These are phyloP conservation scores for Pseudogymnoascus sp. DNA, from an alignment of 2,329 filamentous ascomycete genomes.

Conservation along the genomic window DNA sequence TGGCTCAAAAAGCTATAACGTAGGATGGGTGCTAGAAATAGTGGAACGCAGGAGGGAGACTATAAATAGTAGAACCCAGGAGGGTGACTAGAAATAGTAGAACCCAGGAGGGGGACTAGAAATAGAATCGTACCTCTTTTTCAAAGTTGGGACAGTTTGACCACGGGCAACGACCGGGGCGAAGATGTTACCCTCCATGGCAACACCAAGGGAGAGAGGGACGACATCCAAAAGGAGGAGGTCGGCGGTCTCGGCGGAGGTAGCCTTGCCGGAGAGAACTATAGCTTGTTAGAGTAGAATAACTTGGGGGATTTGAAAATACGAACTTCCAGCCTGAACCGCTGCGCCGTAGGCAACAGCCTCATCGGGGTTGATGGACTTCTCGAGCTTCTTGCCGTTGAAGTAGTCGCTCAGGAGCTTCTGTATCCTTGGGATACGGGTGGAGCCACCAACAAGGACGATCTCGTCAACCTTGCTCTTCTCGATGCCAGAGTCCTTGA, in stretches of 20 bases:
- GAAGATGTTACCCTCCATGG: conserved; percentile 99
- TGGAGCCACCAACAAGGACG: conserved; percentile 96
- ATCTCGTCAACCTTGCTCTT: conserved; percentile 96
- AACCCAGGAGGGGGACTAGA: too few species aligned
- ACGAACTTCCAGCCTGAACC: conserved; percentile 64
- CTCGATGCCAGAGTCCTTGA: conserved; percentile 82
- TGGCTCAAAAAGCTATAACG: too few species aligned
- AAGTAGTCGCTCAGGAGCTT: conserved; percentile 99
- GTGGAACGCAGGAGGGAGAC: too few species aligned
- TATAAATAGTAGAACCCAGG: too few species aligned
- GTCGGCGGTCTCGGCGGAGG: conserved; percentile 86
- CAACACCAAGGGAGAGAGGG: conserved; percentile 93
- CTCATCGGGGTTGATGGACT: conserved; percentile 99
- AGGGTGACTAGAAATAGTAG: too few species aligned
- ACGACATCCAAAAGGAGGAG: conserved; percentile 93
- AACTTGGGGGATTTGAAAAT: too few species aligned
- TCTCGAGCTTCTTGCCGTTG: conserved; percentile 99
- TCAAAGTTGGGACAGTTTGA: conserved; percentile 67
- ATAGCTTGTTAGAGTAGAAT: too few species aligned
- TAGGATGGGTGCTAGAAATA: too few species aligned
- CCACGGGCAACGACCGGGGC: conserved; percentile 83
- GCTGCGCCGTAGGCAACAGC: conserved; percentile 98
- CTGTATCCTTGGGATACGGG: conserved; percentile 97
- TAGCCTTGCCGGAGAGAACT: conserved; percentile 75
- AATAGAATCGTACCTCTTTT: conserved; percentile 63